These are phyloP conservation scores for Tephrocybe sp. DNA, from an alignment of 768 basidiomycete genomes.

Conservation along the genomic window DNA sequence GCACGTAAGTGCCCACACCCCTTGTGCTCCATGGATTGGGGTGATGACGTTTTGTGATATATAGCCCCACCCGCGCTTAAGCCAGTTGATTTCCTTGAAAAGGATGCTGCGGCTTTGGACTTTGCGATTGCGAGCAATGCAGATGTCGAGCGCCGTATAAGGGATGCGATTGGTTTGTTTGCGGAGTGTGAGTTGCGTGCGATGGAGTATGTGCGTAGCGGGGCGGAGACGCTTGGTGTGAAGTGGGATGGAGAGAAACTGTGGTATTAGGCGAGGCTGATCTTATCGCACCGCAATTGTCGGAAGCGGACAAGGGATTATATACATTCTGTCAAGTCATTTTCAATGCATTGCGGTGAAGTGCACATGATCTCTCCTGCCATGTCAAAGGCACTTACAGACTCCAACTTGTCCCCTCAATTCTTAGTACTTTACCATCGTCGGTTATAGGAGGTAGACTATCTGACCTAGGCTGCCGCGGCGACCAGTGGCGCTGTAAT, in stretches of 20 bases:
- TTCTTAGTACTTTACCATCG: too few species aligned
- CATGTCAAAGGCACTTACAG: too few species aligned
- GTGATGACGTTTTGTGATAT: background rate
- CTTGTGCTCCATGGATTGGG: background rate
- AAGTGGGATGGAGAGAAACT: constrained; percentile 3
- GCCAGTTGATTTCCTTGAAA: constrained; percentile 29
- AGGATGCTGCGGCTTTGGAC: constrained; percentile 33
- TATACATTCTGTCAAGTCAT: too few species aligned
- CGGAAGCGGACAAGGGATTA: too few species aligned
- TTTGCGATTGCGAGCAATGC: constrained; percentile 19
- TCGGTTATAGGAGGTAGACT: too few species aligned
- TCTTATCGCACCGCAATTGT: too few species aligned
- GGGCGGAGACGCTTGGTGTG: background rate
- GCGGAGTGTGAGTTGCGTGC: constrained; percentile 39
- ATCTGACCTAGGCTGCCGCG: constrained; percentile 9
- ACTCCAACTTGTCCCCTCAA: too few species aligned
- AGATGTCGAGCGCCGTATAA: constrained; percentile 39
- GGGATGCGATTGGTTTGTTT: constrained; percentile 44
- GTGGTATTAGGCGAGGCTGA: background rate
- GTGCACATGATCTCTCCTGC: too few species aligned
- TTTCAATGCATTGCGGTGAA: too few species aligned
- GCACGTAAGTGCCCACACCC: background rate
- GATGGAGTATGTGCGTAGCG: constrained; percentile 23
- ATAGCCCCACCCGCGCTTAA: background rate
- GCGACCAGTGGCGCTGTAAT: constrained; percentile 22